Base-by-base conservation (phyloP, 768 basidiomycete genomes). In the Lentinula lateritia region DNA sequence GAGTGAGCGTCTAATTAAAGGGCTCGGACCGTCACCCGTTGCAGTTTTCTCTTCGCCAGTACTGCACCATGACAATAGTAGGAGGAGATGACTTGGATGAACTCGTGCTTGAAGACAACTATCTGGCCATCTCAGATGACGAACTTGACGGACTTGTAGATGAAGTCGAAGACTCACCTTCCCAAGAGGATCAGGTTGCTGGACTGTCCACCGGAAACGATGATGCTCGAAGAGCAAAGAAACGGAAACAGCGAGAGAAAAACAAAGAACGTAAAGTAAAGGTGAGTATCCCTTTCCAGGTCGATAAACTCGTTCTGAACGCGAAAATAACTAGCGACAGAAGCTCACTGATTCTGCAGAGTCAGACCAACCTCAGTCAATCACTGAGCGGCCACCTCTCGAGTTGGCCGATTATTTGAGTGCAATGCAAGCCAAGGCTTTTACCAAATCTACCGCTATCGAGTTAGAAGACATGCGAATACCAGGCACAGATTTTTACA, bases 81-180 rank as follows among this genome's bases (percentile, higher is more conserved):
- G 78, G 78, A 63, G 87, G 88, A 46, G 90, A 95, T 77, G 92
- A 92, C 77, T 79, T 95, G 18, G 90, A 94, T 71, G 89, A 93
- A 65, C 92, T 89, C 69, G 76, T 89, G 55, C 80, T 81, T 36
- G 87, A 43, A 23, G 55, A 94, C 63, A 87, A 88, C 48, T 75
- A 83, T 13, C 81, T 90, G 0, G 86, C 85, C 0, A 73, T 83
- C 13, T 88, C 86, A 0, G 87, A 79, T 10, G 87, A 84, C 50
- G 89, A 89, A 63, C 71, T 71, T 0, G 70, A 64, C 50, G 66
- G 65, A 6, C 62, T 50, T 9, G 45, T 36, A 16, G 56, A 41
- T 12, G 41, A 38, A 50, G 16, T 38, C 16, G 45, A 39, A 35
- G 41, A 58, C 34, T 45, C 56, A 10, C 45, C 53, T 23, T 54